Percentiles rank a stretch among this genome's conserved stretches.
phyloP scores from a whole-genome alignment of 108 stramenopile species.

The Cyclotella sp. region DNA sequence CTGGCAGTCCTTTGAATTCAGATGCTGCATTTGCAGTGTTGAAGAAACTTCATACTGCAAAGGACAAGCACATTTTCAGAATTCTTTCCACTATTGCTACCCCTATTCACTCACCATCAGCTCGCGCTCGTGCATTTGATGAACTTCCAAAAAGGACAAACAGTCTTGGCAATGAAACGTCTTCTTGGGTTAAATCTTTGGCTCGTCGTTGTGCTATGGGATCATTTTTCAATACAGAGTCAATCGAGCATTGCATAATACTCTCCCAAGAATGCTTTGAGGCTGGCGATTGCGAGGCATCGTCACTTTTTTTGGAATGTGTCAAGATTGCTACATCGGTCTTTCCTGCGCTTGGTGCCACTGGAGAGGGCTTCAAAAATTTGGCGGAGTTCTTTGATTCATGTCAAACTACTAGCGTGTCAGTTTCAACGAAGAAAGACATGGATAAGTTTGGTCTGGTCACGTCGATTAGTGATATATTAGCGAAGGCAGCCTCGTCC shows the following conservation, averaged over 20 bases:
- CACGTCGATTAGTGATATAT: conserved; percentile 68
- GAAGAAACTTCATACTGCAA: conserved; percentile 69
- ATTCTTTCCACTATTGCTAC: conserved; percentile 73
- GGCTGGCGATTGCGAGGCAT: conserved; percentile 62
- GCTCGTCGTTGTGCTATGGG: conserved; percentile 83
- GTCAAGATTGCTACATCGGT: conserved; percentile 56
- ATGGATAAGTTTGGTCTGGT: conserved; percentile 62
- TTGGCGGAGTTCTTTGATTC: conserved; percentile 67
- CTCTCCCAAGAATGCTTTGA: conserved; percentile 77
- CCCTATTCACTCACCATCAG: conserved; percentile 63
- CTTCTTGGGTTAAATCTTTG: conserved; percentile 67
- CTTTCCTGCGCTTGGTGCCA: conserved; percentile 63
- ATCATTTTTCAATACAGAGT: conserved; percentile 67
- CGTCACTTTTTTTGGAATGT: conserved; percentile 60
- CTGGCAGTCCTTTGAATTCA: conserved; percentile 6
- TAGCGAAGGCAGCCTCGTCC: conserved; percentile 61
- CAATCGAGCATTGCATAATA: conserved; percentile 71
- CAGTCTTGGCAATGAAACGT: conserved; percentile 54
- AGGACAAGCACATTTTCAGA: conserved; percentile 87
- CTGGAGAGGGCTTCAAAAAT: conserved; percentile 59
- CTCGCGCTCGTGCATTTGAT: conserved; percentile 76
- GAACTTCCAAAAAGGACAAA: conserved; percentile 85
- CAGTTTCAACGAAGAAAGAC: conserved; percentile 38
- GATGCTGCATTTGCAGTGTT: conserved; percentile 55
- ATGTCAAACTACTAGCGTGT: conserved; percentile 36